Evolutionary conservation across 371 early-diverging fungal species (phyloP), one percentile per base, ranked within the genome.

Genomic region (Furculomyces boomerangus): DNA sequence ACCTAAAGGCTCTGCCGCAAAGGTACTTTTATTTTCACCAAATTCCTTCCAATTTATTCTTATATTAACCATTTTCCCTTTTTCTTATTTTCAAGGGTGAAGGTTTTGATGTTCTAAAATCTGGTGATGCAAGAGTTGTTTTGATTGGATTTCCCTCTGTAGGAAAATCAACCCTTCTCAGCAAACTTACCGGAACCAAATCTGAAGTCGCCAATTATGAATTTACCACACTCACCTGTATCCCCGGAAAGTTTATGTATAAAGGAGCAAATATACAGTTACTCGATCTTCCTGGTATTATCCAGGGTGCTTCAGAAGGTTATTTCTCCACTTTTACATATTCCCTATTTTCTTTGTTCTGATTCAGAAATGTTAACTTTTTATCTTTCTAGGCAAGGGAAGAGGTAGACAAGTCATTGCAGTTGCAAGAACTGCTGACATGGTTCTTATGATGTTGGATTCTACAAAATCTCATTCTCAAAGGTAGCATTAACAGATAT

Each of bases 61-160:
- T 29, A 1, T 28, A 14, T 69, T 74, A 57, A 71, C 70, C 56
- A 71, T 66, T 45, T 60, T 51, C 8, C 31, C 3, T 8, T 1
- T 50, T 30, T 31, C 30, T 43, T 26, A 26, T 56, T 8, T 3
- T 24, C 24, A 63, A 84, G 81, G 95, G 92, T 39, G 92, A 86
- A 60, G 97, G 94, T 28, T 96, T 96, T 65, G 97, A 96, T 76
- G 95, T 97, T 28, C 90, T 93, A 78, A 90, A 95, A 71, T 87
- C 89, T 30, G 99, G 99, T 13, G 95, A 95, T 66, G 99, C 99
- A 3, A 83, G 99, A 53, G 93, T 99, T 29, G 99, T 91, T 1
- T 80, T 99, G 74, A 92, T 98, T 63, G 99, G 96, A 53, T 99
- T 99, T 62, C 99, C 99, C 13, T 95, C 96, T 14, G 99, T 99